Conservation (phyloP, 1,284 basidiomycete genomes). For the Athelia psychrophila region DNA sequence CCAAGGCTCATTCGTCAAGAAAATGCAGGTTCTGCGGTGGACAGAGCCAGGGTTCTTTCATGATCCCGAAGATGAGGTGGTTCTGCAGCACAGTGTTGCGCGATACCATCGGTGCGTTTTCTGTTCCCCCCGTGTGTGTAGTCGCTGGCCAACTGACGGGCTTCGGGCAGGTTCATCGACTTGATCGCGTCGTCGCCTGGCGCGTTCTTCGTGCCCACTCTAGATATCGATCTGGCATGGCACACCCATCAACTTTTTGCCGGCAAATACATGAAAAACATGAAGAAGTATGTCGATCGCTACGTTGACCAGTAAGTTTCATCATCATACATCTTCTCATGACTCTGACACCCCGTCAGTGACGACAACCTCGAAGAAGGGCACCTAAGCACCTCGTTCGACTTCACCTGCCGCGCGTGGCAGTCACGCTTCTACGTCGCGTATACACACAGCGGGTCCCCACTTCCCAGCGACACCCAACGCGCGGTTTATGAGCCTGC, state of each 20-base stretch:
- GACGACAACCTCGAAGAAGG: conserved; percentile 7
- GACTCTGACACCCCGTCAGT: not conserved
- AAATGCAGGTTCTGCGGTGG: conserved; percentile 41
- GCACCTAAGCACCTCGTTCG: conserved; percentile 3
- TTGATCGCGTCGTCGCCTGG: conserved; percentile 32
- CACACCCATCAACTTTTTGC: conserved; percentile 41
- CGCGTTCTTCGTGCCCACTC: conserved; percentile 33
- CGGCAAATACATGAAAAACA: conserved; percentile 24
- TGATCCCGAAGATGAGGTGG: conserved; percentile 24
- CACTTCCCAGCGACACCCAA: conserved; percentile 36
- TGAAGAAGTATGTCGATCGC: conserved; percentile 20
- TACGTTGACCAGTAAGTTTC: conserved; percentile 30
- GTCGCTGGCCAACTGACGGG: not conserved
- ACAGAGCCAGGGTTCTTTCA: conserved; percentile 39
- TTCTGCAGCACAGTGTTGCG: conserved; percentile 20
- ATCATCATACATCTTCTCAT: not conserved
- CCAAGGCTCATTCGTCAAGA: no score
- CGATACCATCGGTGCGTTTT: conserved; percentile 21
- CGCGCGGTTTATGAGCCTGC: conserved; percentile 2
- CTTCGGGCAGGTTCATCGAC: conserved; percentile 34
- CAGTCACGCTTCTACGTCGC: conserved; percentile 31
- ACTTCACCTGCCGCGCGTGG: conserved; percentile 7
- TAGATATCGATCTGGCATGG: conserved; percentile 45
- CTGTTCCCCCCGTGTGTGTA: not conserved
- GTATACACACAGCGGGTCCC: conserved; percentile 48